Percentiles rank a stretch among this genome's conserved stretches.
Evolutionary conservation across 148 eudicot genomes (phyloP).

Genomic region (Gaultheria prostrata): DNA sequence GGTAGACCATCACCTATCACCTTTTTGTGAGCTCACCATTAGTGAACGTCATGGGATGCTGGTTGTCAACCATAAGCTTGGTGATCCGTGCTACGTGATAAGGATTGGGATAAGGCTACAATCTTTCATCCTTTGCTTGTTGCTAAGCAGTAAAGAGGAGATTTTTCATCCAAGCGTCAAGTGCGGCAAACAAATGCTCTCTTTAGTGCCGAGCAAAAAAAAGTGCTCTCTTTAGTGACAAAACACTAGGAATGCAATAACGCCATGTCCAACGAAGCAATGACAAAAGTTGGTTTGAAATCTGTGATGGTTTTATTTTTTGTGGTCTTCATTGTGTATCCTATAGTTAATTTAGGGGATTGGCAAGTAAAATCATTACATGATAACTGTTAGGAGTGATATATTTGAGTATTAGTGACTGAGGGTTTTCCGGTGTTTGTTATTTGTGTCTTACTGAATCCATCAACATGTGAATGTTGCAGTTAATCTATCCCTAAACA

Average conservation of each 20-base stretch:
- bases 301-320: not conserved
- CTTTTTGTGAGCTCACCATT: not conserved
- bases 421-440: not conserved
- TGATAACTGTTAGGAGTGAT: not conserved
- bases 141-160: not conserved
- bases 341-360: not conserved
- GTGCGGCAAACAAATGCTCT: not conserved
- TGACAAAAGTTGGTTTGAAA: not conserved
- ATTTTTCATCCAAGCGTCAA: not conserved
- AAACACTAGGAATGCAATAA: not conserved
- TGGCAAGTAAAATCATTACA: not conserved
- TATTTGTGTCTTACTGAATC: no score
- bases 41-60: not conserved
- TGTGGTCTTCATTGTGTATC: not conserved
- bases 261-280: not conserved
- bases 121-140: not conserved
- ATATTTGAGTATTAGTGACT: not conserved
- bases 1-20: not conserved
- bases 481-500: not conserved
- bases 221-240: no score
- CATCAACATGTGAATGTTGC: not conserved
- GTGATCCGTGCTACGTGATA: not conserved
- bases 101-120: not conserved
- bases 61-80: not conserved
- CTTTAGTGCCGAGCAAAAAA: no score